These are phyloP conservation scores for Curvularia lunata DNA, from an alignment of 2,329 filamentous ascomycete species.

Conservation along the genomic window DNA sequence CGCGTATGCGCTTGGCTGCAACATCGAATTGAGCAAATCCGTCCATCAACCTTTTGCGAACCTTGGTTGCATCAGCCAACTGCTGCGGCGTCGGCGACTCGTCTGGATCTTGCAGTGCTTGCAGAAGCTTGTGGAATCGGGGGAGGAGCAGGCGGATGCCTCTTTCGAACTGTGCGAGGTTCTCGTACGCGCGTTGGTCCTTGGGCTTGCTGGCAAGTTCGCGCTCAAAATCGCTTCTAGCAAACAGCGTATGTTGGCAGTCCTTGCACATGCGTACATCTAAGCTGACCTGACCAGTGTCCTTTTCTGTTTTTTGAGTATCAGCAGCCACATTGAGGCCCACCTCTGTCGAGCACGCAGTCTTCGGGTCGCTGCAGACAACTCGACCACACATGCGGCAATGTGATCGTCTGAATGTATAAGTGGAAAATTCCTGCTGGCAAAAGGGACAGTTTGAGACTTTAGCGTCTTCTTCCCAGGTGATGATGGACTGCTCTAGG, in stretches of 20 bases:
- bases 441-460: conserved; percentile 90
- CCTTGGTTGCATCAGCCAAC: conserved; percentile 83
- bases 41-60: conserved; percentile 87
- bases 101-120: conserved; percentile 74
- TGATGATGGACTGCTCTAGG: conserved; percentile 89
- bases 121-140: conserved; percentile 78
- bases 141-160: conserved; percentile 84
- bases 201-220: conserved; percentile 72
- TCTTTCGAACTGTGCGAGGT: conserved; percentile 83
- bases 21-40: conserved; percentile 87
- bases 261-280: conserved; percentile 93
- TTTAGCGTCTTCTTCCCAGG: conserved; percentile 89
- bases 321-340: conserved; percentile 74
- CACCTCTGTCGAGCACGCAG: conserved; percentile 83
- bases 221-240: conserved; percentile 76
- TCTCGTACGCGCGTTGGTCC: conserved; percentile 81
- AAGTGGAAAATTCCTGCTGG: conserved; percentile 91
- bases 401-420: conserved; percentile 92
- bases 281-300: conserved; percentile 66
- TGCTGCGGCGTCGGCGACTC: conserved; percentile 70
- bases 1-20: conserved; percentile 79
- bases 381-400: conserved; percentile 93
- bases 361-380: conserved; percentile 86
- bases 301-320: conserved; percentile 50
- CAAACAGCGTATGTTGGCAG: conserved; percentile 75